Evolutionary conservation across 495 filamentous ascomycete species (phyloP), one percentile per base, ranked within the genome.

Genomic region (Parathielavia hyrcaniae): DNA sequence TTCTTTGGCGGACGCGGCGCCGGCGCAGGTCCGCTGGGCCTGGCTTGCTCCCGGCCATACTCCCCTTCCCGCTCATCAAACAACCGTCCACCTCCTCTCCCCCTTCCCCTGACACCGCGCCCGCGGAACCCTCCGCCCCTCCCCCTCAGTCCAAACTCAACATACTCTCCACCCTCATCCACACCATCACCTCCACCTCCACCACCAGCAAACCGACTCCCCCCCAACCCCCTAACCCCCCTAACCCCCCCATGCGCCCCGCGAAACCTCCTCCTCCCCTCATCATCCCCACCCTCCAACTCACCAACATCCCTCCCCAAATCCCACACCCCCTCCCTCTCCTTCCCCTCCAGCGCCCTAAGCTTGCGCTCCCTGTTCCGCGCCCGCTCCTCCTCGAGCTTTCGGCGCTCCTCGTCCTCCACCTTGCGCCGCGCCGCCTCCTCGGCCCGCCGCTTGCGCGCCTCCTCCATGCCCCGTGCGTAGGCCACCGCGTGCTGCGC

Each of bases 381-480:
- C 16, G 69, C 75, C 19, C 77, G 70, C 66, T 78, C 77, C 11
- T 78, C 77, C 51, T 82, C 77, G 53, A 81, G 64, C 48, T 73
- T 73, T 5, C 69, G 69, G 13, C 67, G 61, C 45, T 75, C 75
- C 50, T 74, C 75, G 5, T 79, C 75, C 23, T 69, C 71, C 2
- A 60, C 63, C 11, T 62, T 64, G 4, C 72, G 65, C 26, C 67
- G 64, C 45, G 68, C 64, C 11, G 70, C 75, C 13, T 77, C 75
- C 34, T 77, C 76, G 1, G 70, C 71, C 30, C 69, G 68, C 10
- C 79, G 76, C 49, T 65, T 69, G 20, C 74, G 70, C 47, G 75
- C 75, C 53, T 77, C 75, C 50, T 79, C 78, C 70, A 80, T 75
- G 7, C 74, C 73, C 53, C 74, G 71, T 47, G 74, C 77, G 51